phyloP scores from a whole-genome alignment of 768 basidiomycete species.

The Psilocybe tampanensis region DNA sequence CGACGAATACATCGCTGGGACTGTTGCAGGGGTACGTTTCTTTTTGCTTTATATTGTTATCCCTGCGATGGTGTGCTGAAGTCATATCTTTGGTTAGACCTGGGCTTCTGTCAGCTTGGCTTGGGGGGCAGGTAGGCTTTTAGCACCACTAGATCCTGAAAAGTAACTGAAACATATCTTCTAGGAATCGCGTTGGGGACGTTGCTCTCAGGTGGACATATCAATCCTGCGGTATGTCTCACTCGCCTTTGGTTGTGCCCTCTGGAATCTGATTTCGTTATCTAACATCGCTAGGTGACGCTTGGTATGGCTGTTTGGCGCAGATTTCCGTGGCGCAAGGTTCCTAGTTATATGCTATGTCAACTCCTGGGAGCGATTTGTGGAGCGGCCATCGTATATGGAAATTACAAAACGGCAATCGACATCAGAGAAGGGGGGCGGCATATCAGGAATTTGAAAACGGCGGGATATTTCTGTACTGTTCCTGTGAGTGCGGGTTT shows the following conservation, averaged over 20 bases:
- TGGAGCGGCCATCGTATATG: constrained; percentile 59
- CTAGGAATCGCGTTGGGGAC: constrained; percentile 3
- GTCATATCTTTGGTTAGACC: neutral
- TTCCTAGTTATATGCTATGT: constrained; percentile 49
- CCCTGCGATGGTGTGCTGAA: neutral
- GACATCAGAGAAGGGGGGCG: constrained; percentile 51
- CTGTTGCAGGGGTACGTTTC: constrained; percentile 1
- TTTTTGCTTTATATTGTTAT: neutral
- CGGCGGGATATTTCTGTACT: constrained; percentile 58
- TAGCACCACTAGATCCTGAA: neutral
- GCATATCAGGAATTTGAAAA: constrained; percentile 45
- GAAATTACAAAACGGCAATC: constrained; percentile 66
- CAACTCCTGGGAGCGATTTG: constrained; percentile 64
- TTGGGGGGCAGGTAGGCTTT: constrained; percentile 3
- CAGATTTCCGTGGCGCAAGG: constrained; percentile 77
- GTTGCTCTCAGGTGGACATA: constrained; percentile 5
- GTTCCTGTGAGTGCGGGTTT: constrained; percentile 47
- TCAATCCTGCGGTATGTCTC: constrained; percentile 5
- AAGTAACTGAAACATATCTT: neutral
- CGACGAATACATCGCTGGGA: constrained; percentile 32
- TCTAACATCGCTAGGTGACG: constrained; percentile 57
- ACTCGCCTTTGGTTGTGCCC: neutral
- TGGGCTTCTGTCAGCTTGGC: constrained; percentile 8
- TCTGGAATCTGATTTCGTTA: neutral
- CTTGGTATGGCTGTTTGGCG: constrained; percentile 68